Evolutionary conservation across 129 eudicot species (phyloP).

Genomic region (Artemisia tridentata): DNA sequence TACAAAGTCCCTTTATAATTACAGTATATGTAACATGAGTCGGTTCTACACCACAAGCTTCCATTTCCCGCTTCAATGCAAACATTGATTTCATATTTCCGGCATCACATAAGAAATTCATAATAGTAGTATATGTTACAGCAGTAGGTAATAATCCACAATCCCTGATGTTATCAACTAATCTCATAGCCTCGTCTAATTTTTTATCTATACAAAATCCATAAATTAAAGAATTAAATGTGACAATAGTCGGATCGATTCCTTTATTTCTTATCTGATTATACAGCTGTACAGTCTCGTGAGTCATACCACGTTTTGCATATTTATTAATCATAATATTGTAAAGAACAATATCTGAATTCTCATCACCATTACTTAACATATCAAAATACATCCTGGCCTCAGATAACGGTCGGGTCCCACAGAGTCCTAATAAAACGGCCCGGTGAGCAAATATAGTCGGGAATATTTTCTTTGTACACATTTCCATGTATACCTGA

Average conservation of each 20-base stretch:
- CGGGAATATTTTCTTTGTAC: slow-evolving; percentile 42
- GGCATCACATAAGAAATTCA: slow-evolving; percentile 67
- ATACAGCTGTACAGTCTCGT: slow-evolving; percentile 49
- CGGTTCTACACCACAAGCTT: slow-evolving; percentile 47
- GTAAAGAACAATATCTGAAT: slow-evolving; percentile 54
- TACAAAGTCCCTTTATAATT: slow-evolving; percentile 68
- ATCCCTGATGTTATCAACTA: slow-evolving; percentile 42
- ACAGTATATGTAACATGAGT: slow-evolving; percentile 77
- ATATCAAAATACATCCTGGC: slow-evolving; percentile 67
- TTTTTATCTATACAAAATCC: slow-evolving; percentile 62
- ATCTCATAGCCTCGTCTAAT: slow-evolving; percentile 46
- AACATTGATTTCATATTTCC: slow-evolving; percentile 46
- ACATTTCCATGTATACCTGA: slow-evolving; percentile 53
- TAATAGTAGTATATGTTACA: slow-evolving; percentile 74
- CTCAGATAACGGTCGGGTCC: slow-evolving; percentile 41
- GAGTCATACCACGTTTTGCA: slow-evolving; percentile 57
- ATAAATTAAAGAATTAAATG: slow-evolving; percentile 73
- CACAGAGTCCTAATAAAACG: slow-evolving; percentile 56
- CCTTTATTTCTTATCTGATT: slow-evolving; percentile 44
- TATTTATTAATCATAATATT: slow-evolving; percentile 78
- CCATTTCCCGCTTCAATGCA: slow-evolving; percentile 54
- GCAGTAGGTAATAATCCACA: slow-evolving; percentile 59
- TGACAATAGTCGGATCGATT: slow-evolving; percentile 63
- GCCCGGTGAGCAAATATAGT: slow-evolving; percentile 40
- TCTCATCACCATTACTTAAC: slow-evolving; percentile 28